Conservation (phyloP, 768 basidiomycete genomes). For the Amyloporia xantha region DNA sequence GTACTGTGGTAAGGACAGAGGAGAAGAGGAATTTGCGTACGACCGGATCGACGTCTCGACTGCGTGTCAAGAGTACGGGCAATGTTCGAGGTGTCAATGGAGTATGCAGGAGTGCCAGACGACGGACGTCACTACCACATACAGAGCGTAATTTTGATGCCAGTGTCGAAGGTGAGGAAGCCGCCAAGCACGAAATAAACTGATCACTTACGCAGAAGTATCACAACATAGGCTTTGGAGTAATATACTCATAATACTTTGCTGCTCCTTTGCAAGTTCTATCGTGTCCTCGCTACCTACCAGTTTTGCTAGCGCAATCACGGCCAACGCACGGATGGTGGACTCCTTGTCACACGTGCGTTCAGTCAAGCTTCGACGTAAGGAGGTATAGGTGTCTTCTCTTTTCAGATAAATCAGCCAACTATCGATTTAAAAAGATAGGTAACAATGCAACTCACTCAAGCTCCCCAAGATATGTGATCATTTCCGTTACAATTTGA, state of each 20-base stretch:
- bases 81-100: constrained; percentile 32
- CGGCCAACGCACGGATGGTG: constrained; percentile 38
- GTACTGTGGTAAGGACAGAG: neutral
- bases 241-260: constrained; percentile 29
- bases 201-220: constrained; percentile 33
- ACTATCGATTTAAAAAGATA: neutral
- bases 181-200: neutral
- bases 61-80: constrained; percentile 36
- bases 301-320: constrained; percentile 38
- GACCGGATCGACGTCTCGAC: constrained; percentile 39
- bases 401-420: constrained; percentile 22
- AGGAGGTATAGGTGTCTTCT: constrained; percentile 36
- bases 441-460: constrained; percentile 30
- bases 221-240: constrained; percentile 36
- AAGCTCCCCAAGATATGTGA: constrained; percentile 40
- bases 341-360: constrained; percentile 42
- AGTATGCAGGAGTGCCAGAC: constrained; percentile 40
- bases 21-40: constrained; percentile 35
- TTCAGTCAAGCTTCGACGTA: constrained; percentile 34
- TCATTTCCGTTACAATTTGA: constrained; percentile 38
- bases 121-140: constrained; percentile 49
- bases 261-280: constrained; percentile 21
- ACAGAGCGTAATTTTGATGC: no score
- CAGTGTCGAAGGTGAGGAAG: neutral
- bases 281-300: constrained; percentile 33